Conservation (phyloP, 768 basidiomycete genomes). For the Tylopilus vinaceipallidus region DNA sequence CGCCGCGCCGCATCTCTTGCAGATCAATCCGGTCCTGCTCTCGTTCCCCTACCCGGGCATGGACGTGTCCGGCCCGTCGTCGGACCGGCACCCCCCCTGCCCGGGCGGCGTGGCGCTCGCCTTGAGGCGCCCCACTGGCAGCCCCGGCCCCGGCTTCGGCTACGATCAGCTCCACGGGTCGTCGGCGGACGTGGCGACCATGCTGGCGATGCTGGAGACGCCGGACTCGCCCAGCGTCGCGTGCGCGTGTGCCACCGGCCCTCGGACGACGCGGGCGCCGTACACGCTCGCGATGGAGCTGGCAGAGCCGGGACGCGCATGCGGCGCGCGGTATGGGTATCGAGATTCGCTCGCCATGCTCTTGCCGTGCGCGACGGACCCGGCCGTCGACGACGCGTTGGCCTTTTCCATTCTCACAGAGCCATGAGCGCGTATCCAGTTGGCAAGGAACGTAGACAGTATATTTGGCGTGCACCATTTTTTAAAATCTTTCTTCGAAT, state of each 20-base stretch:
- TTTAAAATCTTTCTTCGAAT: too few relatives aligned
- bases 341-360: slow-evolving; percentile 5
- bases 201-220: not conserved
- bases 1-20: not conserved
- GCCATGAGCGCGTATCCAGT: too few relatives aligned
- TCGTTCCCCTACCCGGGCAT: slow-evolving; percentile 11
- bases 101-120: too few relatives aligned
- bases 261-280: not conserved
- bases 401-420: slow-evolving; percentile 5
- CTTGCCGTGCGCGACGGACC: slow-evolving; percentile 7
- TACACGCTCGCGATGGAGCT: not conserved
- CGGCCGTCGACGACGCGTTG: slow-evolving; percentile 8
- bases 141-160: not conserved
- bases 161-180: not conserved
- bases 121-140: too few relatives aligned
- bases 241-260: not conserved
- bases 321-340: not conserved
- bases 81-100: too few relatives aligned
- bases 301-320: not conserved
- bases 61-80: not conserved
- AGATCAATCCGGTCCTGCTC: slow-evolving; percentile 30
- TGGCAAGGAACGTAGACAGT: slow-evolving; percentile 2
- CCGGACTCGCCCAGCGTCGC: slow-evolving; percentile 2
- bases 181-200: not conserved
- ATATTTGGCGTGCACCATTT: slow-evolving; percentile 2